Percentiles rank a stretch among this genome's conserved stretches.
Evolutionary conservation across 1,284 basidiomycete genomes (phyloP).

Genomic region (Stereum hirsutum): DNA sequence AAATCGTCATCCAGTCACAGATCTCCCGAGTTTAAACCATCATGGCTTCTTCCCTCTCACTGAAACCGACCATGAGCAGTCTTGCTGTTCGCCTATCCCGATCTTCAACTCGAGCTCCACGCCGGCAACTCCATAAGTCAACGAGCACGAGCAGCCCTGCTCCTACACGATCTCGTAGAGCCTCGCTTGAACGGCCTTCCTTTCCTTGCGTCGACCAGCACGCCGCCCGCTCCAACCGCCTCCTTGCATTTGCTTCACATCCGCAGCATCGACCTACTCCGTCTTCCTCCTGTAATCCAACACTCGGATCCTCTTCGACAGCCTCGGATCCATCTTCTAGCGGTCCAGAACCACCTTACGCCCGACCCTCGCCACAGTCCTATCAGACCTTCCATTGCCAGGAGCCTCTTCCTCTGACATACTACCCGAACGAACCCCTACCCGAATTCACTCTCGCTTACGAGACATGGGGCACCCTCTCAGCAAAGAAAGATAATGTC

Average conservation of each 20-base stretch:
- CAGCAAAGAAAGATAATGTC: slow-evolving; percentile 73
- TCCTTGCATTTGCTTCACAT: slow-evolving; percentile 18
- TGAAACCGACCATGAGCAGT: not conserved
- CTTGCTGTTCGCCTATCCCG: not conserved
- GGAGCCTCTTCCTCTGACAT: slow-evolving; percentile 63
- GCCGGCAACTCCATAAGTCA: not conserved
- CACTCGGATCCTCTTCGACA: slow-evolving; percentile 14
- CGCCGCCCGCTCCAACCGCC: slow-evolving; percentile 49
- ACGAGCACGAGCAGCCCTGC: not conserved
- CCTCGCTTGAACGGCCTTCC: slow-evolving; percentile 24
- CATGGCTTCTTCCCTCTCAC: not conserved
- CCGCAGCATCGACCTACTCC: not conserved
- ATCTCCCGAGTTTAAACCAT: not conserved
- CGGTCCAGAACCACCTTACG: slow-evolving; percentile 74
- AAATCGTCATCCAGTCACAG: not conserved
- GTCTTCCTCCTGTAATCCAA: too few relatives aligned
- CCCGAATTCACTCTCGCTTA: slow-evolving; percentile 86
- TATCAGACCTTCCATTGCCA: slow-evolving; percentile 61
- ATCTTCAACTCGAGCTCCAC: not conserved
- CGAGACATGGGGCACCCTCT: slow-evolving; percentile 95
- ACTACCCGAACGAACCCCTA: slow-evolving; percentile 62
- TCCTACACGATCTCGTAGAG: not conserved
- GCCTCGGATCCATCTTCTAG: slow-evolving; percentile 23
- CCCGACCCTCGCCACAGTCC: slow-evolving; percentile 60
- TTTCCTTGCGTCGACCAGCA: slow-evolving; percentile 78